Base-by-base conservation (phyloP, 2,329 filamentous ascomycete genomes). In the Byssothecium circinans region DNA sequence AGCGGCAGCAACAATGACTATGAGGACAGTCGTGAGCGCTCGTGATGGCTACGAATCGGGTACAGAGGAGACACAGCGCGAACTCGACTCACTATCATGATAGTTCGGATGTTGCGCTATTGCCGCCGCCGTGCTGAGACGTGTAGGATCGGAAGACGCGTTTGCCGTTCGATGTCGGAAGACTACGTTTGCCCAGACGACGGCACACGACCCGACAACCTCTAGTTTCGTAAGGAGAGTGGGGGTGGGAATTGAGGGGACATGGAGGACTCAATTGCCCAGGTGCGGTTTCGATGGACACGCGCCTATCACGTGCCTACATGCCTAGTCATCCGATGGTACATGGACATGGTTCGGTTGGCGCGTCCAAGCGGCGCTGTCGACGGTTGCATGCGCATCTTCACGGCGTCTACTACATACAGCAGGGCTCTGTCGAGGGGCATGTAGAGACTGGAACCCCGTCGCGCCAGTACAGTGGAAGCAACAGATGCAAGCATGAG, bases 71-170 rank as follows among this genome's bases (percentile, higher is more conserved):
- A n/a, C n/a, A n/a, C 20, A 34, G 22, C 22, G 25, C 25, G 14
- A 30, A 48, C 48, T 54, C 50, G 46, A 70, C 67, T 66, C 54
- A 67, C 66, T 60, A 57, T 69, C 65, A 68, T 67, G 60, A 57
- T 65, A 61, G 50, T 56, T n/a, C 15, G 19, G 34, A n/a, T 15
- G 34, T 36, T 57, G 58, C 56, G 57, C 55, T 53, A 52, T 47
- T 60, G 45, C 53, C 50, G 60, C 56, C 41, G 46, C 36, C 12
- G 33, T 17, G 23, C n/a, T 34, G 37, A 36, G 29, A 39, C n/a
- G 47, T 45, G 41, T 18, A 15, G n/a, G 33, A 36, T 8, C 17
- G n/a, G 30, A 30, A 47, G 37, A 47, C 46, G 50, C 46, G 46
- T 38, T 49, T 42, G 50, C 46, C 43, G 47, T 47, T 17, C 19